phyloP scores from a whole-genome alignment of 305 asterid genomes.

The Solanum hybrid region DNA sequence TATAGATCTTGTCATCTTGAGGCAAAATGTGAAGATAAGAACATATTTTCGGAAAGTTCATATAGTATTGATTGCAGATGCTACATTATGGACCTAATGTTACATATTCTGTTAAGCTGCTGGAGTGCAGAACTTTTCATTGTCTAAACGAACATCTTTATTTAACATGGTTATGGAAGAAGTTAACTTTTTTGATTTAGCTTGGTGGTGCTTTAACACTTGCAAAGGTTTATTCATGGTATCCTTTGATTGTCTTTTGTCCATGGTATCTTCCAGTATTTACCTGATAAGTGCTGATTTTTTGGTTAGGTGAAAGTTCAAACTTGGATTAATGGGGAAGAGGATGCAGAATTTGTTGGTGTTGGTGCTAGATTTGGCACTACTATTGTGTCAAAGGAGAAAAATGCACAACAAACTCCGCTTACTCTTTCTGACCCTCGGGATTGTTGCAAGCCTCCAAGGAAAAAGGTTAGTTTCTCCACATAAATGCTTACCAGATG shows the following conservation, averaged over 20 bases:
- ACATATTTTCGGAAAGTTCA: not conserved
- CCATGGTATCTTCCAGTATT: not conserved
- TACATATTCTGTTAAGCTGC: not conserved
- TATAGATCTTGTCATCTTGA: not conserved
- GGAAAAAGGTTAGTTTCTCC: slow-evolving; percentile 41
- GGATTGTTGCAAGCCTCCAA: slow-evolving; percentile 72
- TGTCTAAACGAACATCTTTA: not conserved
- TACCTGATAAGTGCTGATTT: not conserved
- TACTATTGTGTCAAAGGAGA: slow-evolving; percentile 80
- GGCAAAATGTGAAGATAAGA: not conserved
- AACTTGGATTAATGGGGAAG: slow-evolving; percentile 81
- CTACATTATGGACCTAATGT: not conserved
- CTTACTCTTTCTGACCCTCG: slow-evolving; percentile 63
- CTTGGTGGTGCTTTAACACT: not conserved
- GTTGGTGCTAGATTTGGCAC: slow-evolving; percentile 97
- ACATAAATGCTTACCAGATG: not conserved
- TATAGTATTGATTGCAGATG: not conserved
- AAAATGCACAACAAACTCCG: slow-evolving; percentile 66
- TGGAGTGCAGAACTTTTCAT: not conserved
- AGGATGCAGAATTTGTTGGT: slow-evolving; percentile 78
- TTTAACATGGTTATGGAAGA: not conserved
- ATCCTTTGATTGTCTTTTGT: not conserved
- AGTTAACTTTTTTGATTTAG: not conserved
- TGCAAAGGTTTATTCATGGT: not conserved
- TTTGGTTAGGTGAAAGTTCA: slow-evolving; percentile 62